A percentile compares a stretch with the other conserved stretches of the same genome.
Conservation (phyloP, 2,329 filamentous ascomycete genomes). For the Ascochyta pisi region DNA sequence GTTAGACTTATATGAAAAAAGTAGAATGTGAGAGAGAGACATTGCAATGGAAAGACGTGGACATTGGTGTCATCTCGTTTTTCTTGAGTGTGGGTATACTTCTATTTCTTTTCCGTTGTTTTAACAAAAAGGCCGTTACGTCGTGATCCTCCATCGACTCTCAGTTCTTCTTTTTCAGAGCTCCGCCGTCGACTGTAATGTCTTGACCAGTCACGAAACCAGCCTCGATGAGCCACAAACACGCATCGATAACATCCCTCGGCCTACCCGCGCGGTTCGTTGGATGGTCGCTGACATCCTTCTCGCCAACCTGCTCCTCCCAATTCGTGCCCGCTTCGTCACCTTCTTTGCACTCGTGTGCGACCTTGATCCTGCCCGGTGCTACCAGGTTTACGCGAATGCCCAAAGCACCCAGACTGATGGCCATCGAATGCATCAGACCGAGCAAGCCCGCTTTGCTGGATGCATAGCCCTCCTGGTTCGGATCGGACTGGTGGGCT, state of each 20-base stretch:
- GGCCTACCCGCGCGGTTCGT: slow-evolving; percentile 55
- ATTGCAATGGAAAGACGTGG: not conserved
- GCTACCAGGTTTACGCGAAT: slow-evolving; percentile 59
- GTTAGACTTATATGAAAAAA: not conserved
- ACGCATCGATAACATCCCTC: slow-evolving; percentile 55
- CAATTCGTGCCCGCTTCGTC: slow-evolving; percentile 53
- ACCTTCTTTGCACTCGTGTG: slow-evolving; percentile 55
- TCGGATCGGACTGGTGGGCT: slow-evolving; percentile 55
- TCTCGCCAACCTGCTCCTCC: slow-evolving; percentile 47
- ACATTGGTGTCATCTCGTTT: not conserved
- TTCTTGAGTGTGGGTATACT: not conserved
- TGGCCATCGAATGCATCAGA: slow-evolving; percentile 59
- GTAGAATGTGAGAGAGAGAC: not conserved
- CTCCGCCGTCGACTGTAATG: slow-evolving; percentile 49
- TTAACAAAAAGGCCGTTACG: not conserved
- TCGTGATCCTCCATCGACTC: not conserved
- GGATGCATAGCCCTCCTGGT: slow-evolving; percentile 59
- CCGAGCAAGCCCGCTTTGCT: slow-evolving; percentile 61
- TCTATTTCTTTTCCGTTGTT: not conserved
- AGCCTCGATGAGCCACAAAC: slow-evolving; percentile 50
- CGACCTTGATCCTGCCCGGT: slow-evolving; percentile 56
- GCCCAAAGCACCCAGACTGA: slow-evolving; percentile 53
- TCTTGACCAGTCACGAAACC: slow-evolving; percentile 50
- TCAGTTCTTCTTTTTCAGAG: slow-evolving; percentile 44
- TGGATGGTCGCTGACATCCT: slow-evolving; percentile 53